These are phyloP conservation scores for Strobilomyces dryophilus DNA, from an alignment of 768 basidiomycete genomes.

Conservation along the genomic window DNA sequence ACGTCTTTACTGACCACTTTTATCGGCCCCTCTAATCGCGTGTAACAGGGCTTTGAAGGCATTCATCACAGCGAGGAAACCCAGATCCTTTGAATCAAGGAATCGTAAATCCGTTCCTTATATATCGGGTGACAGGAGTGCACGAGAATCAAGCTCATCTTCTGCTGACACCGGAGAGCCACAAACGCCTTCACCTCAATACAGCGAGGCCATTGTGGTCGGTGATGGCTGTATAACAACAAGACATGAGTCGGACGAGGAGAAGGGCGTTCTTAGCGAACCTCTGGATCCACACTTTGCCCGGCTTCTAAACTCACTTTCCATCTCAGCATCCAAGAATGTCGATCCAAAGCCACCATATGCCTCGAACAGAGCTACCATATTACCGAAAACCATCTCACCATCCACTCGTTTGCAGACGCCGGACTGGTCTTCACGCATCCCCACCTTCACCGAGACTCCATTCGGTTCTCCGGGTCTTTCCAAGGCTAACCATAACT, in stretches of 20 bases:
- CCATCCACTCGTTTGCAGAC: conserved; percentile 17
- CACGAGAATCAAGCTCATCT: conserved; percentile 66
- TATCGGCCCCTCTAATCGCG: conserved; percentile 2
- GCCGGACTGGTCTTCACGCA: conserved; percentile 32
- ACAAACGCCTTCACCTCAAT: conserved; percentile 61
- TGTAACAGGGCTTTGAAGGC: conserved; percentile 43
- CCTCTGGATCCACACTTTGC: conserved; percentile 69
- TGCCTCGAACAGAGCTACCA: conserved; percentile 1
- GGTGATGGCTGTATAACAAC: conserved; percentile 12
- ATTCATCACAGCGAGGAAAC: conserved; percentile 64
- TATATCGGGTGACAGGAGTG: conserved; percentile 29
- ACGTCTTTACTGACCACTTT: conserved; percentile 24
- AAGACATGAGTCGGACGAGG: conserved; percentile 34
- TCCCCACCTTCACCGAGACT: conserved; percentile 20
- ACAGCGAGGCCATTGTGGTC: conserved; percentile 37
- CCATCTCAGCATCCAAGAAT: conserved; percentile 47
- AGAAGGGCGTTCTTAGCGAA: conserved; percentile 24
- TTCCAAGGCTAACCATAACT: conserved; percentile 3
- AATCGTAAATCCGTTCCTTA: conserved; percentile 34
- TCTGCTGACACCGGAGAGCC: conserved; percentile 58
- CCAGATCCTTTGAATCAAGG: conserved; percentile 36
- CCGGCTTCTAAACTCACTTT: conserved; percentile 57
- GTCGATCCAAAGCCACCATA: conserved; percentile 10
- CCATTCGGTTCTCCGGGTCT: conserved; percentile 5
- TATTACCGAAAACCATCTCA: conserved; percentile 9